Base-by-base conservation (phyloP, 179 eudicot species). In the Silene noctiflora region DNA sequence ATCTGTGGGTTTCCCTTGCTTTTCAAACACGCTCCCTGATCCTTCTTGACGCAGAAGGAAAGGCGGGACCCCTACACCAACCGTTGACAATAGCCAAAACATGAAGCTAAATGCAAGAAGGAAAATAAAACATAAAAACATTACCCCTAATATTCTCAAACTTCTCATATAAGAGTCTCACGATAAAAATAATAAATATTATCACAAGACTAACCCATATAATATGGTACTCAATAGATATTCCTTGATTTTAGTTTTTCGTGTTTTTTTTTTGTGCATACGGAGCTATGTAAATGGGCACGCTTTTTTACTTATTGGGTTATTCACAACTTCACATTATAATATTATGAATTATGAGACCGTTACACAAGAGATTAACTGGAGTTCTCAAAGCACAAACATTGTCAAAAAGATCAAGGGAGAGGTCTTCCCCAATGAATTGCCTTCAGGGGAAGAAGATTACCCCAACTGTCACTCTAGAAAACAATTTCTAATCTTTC, bases 1-100 rank as follows among this genome's bases (percentile, higher is more conserved):
- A 17, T 86, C 84, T 71, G 93, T 86, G 62, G 98, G 98, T 80
- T 87, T 92, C 65, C 6, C 72, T 65, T 77, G 68, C 56, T 80
- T 85, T 74, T 74, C 81, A 76, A 77, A 75, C 69, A 44, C 81
- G 75, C 60, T 27, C 39, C 55, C 80, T 3, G 81, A 72, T 64
- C 77, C 82, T 68, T 76, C 84, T 27, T 67, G 73, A 29, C 63
- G 81, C 76, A 76, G 74, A 80, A 94, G 83, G 82, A 91, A 94
- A 75, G 91, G 91, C 48, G 88, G 87, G 22, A 78, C 70, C 68
- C 83, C 96, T 93, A 87, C 73, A 60, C 65, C 66, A 63, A 33
- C 56, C 58, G 8, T 25, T 31, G 22, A 65, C 55, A 71, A 2
- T 3, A 14, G 6, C 58, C 6, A 61, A 21, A 25, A 72, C 25